Evolutionary conservation across 1,139 yeast species (phyloP).

Genomic region (Hyphopichia buzzinii): DNA sequence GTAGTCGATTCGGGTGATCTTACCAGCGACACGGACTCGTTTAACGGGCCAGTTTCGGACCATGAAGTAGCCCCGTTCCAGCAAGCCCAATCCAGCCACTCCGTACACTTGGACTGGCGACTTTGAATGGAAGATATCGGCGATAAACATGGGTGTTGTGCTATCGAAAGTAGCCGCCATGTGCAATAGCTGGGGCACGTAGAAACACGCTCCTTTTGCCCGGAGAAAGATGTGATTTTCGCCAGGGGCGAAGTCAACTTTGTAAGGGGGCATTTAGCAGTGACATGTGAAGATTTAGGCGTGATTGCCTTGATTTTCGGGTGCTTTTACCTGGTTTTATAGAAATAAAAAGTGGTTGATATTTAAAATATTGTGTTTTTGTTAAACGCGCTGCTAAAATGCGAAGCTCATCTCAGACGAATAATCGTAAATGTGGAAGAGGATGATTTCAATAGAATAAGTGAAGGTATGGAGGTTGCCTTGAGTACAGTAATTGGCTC

Average conservation of each 20-base stretch:
- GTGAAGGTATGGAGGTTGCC: too few species aligned
- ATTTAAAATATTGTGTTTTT: too few species aligned
- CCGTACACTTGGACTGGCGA: slow-evolving; percentile 22
- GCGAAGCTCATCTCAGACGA: too few species aligned
- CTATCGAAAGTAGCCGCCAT: slow-evolving; percentile 23
- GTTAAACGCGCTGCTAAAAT: too few species aligned
- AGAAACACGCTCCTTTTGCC: slow-evolving; percentile 21
- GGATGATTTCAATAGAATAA: too few species aligned
- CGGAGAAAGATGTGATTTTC: slow-evolving; percentile 26
- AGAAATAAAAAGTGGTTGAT: too few species aligned
- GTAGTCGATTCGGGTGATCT: slow-evolving; percentile 15
- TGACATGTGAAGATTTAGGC: too few species aligned
- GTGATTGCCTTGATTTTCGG: too few species aligned
- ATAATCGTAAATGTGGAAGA: too few species aligned
- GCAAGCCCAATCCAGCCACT: slow-evolving; percentile 11
- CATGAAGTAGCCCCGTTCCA: slow-evolving; percentile 16
- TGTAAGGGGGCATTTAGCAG: neutral
- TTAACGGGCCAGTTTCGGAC: slow-evolving; percentile 36
- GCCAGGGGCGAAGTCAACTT: slow-evolving; percentile 30
- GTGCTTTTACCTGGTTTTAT: too few species aligned
- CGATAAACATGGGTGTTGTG: slow-evolving; percentile 25
- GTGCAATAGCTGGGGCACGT: slow-evolving; percentile 33
- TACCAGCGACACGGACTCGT: slow-evolving; percentile 26
- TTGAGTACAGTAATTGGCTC: too few species aligned
- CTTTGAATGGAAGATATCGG: slow-evolving; percentile 21